Percentiles rank a stretch among this genome's conserved stretches.
Evolutionary conservation across 192 early-diverging fungal species (phyloP).

Genomic region (Backusella macrospora): DNA sequence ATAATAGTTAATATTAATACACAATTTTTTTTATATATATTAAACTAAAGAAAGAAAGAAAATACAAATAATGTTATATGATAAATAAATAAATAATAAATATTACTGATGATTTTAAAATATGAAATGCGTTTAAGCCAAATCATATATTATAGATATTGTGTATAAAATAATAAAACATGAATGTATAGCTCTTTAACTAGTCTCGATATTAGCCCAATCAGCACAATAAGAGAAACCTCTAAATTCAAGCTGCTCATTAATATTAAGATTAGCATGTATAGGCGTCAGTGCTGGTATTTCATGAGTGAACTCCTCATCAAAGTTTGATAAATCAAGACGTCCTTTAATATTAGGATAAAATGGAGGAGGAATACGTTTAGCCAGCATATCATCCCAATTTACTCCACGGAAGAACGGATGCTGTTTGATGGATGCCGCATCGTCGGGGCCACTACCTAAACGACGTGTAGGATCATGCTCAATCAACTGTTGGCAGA

Average conservation of each 20-base stretch:
- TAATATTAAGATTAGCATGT: conserved; percentile 75
- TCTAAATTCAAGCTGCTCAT: conserved; percentile 87
- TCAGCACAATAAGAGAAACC: conserved; percentile 89
- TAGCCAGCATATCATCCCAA: conserved; percentile 74
- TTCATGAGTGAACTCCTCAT: conserved; percentile 93
- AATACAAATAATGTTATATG: not conserved
- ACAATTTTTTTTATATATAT: too few species aligned
- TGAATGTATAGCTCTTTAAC: not conserved
- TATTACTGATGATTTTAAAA: not conserved
- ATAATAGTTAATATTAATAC: too few species aligned
- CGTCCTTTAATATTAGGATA: conserved; percentile 64
- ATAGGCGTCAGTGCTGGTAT: conserved; percentile 85
- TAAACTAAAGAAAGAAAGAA: not conserved
- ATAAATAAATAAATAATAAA: too few species aligned
- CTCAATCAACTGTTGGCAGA: conserved; percentile 76
- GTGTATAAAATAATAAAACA: too few species aligned
- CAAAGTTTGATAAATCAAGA: conserved; percentile 96
- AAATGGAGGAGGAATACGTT: conserved; percentile 69
- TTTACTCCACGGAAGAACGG: conserved; percentile 75
- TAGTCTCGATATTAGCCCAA: conserved; percentile 60
- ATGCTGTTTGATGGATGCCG: conserved; percentile 71
- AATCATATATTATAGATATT: not conserved
- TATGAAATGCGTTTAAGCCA: not conserved
- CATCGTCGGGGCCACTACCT: conserved; percentile 64
- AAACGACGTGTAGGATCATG: conserved; percentile 67